These are phyloP conservation scores for Lolium rigidum DNA, from an alignment of 176 grass and related monocot species.

Conservation along the genomic window DNA sequence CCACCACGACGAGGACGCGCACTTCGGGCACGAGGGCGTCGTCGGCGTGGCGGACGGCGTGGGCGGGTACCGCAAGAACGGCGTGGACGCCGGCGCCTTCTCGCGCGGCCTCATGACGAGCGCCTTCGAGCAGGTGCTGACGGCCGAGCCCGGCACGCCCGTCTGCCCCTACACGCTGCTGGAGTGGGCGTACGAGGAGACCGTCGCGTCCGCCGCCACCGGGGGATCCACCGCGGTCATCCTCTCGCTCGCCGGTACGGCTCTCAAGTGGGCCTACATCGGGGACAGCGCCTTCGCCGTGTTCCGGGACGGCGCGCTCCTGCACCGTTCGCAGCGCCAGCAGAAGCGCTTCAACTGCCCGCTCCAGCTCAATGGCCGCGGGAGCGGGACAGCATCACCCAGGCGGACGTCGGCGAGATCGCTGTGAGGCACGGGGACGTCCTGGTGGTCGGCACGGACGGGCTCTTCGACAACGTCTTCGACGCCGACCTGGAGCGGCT, in stretches of 20 bases:
- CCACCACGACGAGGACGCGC: constrained; percentile 39
- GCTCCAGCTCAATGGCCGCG: neutral
- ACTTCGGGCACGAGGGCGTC: constrained; percentile 35
- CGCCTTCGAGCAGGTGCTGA: neutral
- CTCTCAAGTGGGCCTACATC: constrained; percentile 34
- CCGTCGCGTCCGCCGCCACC: neutral
- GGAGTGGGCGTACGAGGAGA: constrained; percentile 23
- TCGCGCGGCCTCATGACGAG: constrained; percentile 34
- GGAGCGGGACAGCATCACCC: neutral
- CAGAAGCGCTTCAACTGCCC: constrained; percentile 30
- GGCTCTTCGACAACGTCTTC: constrained; percentile 52
- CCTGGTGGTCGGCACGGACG: constrained; percentile 38
- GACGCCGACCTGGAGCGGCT: neutral
- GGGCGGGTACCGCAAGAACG: neutral
- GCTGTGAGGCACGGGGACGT: constrained; percentile 27
- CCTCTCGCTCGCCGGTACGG: constrained; percentile 15
- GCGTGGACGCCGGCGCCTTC: constrained; percentile 43
- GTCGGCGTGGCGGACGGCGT: constrained; percentile 53
- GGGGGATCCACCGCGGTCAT: constrained; percentile 32
- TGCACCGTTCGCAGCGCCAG: constrained; percentile 3
- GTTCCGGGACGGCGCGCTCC: neutral
- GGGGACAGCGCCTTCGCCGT: constrained; percentile 36
- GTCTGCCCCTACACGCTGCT: constrained; percentile 30
- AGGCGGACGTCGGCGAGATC: neutral
- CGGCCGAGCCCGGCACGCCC: neutral